Conservation (phyloP, 1,284 basidiomycete genomes). For the Athelia sp. region DNA sequence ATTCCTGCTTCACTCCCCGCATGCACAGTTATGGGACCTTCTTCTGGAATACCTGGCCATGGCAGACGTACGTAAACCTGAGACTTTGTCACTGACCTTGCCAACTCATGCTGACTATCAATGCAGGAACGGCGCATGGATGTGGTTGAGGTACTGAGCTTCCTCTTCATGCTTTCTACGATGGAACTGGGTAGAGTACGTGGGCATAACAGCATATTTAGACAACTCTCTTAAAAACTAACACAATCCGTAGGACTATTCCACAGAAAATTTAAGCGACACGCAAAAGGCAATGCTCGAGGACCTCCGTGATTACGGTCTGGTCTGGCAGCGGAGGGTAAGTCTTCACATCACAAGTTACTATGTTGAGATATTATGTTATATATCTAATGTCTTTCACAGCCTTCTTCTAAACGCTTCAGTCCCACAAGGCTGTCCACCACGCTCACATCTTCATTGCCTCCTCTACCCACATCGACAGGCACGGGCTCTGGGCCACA, state of each 20-base stretch:
- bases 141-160: conserved; percentile 89
- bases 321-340: conserved; percentile 81
- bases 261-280: conserved; percentile 74
- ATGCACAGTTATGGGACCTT: conserved; percentile 96
- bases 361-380: too few species aligned
- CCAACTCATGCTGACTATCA: conserved; percentile 8
- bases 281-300: conserved; percentile 86
- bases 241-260: conserved; percentile 68
- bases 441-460: conserved; percentile 83
- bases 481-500: conserved; percentile 52
- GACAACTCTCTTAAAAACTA: conserved; percentile 1
- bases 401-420: conserved; percentile 75
- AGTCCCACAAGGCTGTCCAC: conserved; percentile 96
- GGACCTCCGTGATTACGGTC: conserved; percentile 92
- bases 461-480: conserved; percentile 61
- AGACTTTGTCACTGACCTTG: conserved; percentile 7
- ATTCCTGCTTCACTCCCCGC: conserved; percentile 94
- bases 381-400: conserved; percentile 16
- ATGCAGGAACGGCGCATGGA: conserved; percentile 80
- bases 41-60: conserved; percentile 86
- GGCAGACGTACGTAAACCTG: conserved; percentile 71
- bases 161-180: conserved; percentile 93
- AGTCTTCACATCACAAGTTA: too few species aligned
- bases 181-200: conserved; percentile 85
- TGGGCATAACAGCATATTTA: conserved; percentile 3